Conservation (phyloP, 495 filamentous ascomycete species). For the Trichoderma erinaceum region DNA sequence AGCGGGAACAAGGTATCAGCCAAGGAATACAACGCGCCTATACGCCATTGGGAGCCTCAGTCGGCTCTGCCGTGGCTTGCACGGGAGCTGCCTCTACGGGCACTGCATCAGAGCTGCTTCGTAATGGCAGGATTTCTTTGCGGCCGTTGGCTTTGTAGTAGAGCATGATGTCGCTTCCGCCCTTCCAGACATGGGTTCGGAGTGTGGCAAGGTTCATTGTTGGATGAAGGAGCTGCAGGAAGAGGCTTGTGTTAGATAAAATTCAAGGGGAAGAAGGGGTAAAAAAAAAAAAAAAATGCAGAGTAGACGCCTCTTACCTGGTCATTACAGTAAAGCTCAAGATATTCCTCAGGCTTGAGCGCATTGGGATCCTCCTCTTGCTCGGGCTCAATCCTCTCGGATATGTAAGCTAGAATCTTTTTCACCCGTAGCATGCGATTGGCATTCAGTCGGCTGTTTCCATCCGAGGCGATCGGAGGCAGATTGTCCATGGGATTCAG, state of each 20-base stretch:
- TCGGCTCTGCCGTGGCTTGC: neutral
- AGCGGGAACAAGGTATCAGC: neutral
- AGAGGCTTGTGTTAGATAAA: neutral
- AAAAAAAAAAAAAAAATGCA: constrained; percentile 16
- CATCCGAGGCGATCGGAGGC: constrained; percentile 61
- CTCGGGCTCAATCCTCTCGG: constrained; percentile 76
- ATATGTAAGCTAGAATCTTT: constrained; percentile 90
- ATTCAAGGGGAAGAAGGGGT: neutral
- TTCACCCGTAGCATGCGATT: constrained; percentile 94
- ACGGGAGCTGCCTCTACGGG: constrained; percentile 19
- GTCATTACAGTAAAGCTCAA: constrained; percentile 90
- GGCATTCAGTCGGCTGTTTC: constrained; percentile 84
- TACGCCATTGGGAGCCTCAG: neutral
- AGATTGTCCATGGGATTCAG: constrained; percentile 79
- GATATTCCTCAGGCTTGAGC: constrained; percentile 80
- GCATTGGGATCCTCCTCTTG: constrained; percentile 49
- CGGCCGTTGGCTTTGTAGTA: constrained; percentile 86
- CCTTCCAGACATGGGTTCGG: constrained; percentile 85
- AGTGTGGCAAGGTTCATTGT: constrained; percentile 91
- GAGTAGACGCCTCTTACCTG: constrained; percentile 53
- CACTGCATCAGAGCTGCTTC: constrained; percentile 5
- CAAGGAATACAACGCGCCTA: neutral
- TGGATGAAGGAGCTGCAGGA: constrained; percentile 39
- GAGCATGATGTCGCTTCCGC: constrained; percentile 79
- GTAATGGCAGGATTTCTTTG: constrained; percentile 47